Conservation (phyloP, 169 alveolate genomes). For the Eimeria acervulina region DNA sequence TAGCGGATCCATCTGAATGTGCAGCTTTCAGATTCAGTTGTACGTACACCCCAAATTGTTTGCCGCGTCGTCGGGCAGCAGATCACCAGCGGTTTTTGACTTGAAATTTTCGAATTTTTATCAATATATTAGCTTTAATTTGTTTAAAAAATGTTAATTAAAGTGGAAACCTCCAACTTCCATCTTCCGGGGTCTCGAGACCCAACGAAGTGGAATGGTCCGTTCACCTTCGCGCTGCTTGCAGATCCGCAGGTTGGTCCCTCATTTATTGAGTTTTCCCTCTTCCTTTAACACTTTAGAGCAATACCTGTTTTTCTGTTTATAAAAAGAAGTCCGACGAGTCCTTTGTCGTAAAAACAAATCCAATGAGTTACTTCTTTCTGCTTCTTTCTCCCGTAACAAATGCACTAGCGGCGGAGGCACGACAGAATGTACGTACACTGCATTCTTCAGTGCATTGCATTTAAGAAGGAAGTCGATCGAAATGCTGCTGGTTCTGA, state of each 20-base stretch:
- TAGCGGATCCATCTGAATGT: too few relatives aligned
- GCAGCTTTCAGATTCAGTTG: neutral
- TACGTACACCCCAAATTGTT: neutral
- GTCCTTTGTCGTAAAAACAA: neutral
- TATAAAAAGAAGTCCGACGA: neutral
- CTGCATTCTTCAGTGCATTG: too few relatives aligned
- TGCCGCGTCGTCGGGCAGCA: too few relatives aligned
- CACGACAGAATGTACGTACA: neutral
- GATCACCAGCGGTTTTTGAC: neutral
- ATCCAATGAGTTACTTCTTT: too few relatives aligned
- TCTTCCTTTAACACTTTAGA: too few relatives aligned
- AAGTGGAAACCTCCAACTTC: neutral
- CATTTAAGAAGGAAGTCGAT: too few relatives aligned
- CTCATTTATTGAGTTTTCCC: neutral
- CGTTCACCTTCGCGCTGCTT: conserved; percentile 42
- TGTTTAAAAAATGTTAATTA: neutral
- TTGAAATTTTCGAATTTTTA: neutral
- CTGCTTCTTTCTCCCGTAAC: too few relatives aligned
- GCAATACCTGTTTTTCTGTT: neutral
- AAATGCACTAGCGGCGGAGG: neutral
- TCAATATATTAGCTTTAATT: neutral
- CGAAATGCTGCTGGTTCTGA: too few relatives aligned
- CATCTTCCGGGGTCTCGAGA: neutral
- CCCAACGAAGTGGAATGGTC: neutral
- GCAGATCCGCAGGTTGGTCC: conserved; percentile 63